A percentile compares a stretch with the other conserved stretches of the same genome.
These are phyloP conservation scores for Gloeostereum incarnatum DNA, from an alignment of 768 basidiomycete species.

Conservation along the genomic window DNA sequence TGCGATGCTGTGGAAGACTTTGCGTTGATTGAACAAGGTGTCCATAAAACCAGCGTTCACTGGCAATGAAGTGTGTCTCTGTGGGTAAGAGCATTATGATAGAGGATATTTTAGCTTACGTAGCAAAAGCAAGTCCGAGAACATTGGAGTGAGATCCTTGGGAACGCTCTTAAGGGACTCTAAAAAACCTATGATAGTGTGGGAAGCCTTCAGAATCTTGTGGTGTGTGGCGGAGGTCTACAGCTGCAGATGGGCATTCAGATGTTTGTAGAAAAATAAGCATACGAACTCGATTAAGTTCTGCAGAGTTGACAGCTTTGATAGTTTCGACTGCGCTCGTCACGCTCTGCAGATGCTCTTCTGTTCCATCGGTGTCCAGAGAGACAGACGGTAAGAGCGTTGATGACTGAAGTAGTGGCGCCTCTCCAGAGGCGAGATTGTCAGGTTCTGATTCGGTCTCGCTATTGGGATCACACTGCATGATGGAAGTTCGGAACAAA, in stretches of 20 bases:
- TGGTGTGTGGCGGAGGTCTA: slow-evolving; percentile 5
- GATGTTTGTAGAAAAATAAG: no score
- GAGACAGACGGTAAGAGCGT: no score
- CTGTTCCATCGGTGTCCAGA: no score
- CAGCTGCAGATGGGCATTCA: no score
- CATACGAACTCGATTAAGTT: no score
- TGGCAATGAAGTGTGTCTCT: slow-evolving; percentile 7
- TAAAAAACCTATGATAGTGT: slow-evolving; percentile 12
- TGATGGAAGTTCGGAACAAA: slow-evolving; percentile 3
- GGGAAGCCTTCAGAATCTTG: slow-evolving; percentile 13
- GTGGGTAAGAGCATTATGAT: slow-evolving; percentile 4
- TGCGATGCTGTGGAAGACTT: slow-evolving; percentile 35
- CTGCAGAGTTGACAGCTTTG: background rate
- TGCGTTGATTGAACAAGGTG: slow-evolving; percentile 44
- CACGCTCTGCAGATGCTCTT: background rate
- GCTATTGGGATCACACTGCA: slow-evolving; percentile 20
- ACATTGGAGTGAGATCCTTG: background rate
- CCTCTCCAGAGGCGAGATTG: background rate
- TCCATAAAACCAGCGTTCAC: slow-evolving; percentile 20
- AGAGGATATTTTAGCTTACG: no score
- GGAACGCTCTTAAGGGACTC: slow-evolving; percentile 2
- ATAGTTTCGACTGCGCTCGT: background rate
- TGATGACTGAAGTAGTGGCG: background rate
- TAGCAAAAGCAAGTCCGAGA: background rate
- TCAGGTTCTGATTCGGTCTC: slow-evolving; percentile 51